These are phyloP conservation scores for Podospora anserina DNA, from an alignment of 495 filamentous ascomycete species.

Conservation along the genomic window DNA sequence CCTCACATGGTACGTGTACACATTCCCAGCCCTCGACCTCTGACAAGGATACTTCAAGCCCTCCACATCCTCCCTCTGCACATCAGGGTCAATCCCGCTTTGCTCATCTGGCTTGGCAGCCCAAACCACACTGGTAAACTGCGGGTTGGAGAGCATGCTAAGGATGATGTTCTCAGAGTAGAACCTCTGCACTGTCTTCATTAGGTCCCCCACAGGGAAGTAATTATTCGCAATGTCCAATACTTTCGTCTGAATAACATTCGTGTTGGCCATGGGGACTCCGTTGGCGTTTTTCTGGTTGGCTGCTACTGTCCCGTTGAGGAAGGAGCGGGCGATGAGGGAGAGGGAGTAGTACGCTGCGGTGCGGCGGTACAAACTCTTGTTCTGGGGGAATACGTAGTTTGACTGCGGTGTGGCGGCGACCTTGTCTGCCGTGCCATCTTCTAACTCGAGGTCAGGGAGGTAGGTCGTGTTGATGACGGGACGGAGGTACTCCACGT, in stretches of 20 bases:
- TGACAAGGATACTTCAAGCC: constrained; percentile 30
- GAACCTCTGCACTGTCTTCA: constrained; percentile 26
- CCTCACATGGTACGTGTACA: constrained; percentile 33
- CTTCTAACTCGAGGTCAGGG: constrained; percentile 30
- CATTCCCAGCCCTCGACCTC: constrained; percentile 28
- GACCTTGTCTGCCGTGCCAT: constrained; percentile 39
- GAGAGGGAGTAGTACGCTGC: constrained; percentile 40
- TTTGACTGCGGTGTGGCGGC: constrained; percentile 34
- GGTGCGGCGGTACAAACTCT: constrained; percentile 29
- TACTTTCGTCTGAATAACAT: constrained; percentile 37
- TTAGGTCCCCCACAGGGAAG: constrained; percentile 26
- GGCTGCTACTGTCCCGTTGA: constrained; percentile 38
- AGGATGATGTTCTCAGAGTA: constrained; percentile 38
- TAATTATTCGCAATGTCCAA: constrained; percentile 31
- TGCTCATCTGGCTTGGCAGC: constrained; percentile 31
- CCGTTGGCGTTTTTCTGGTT: constrained; percentile 27
- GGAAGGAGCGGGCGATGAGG: constrained; percentile 30
- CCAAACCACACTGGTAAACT: constrained; percentile 38
- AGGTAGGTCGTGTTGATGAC: constrained; percentile 39
- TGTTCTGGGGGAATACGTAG: constrained; percentile 35
- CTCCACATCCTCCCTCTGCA: neutral
- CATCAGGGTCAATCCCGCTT: constrained; percentile 22
- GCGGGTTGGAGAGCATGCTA: constrained; percentile 34
- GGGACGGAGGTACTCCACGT: constrained; percentile 27
- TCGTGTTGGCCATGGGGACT: constrained; percentile 33